Evolutionary conservation across 1,284 basidiomycete genomes (phyloP).

Genomic region (Volvariella volvacea): DNA sequence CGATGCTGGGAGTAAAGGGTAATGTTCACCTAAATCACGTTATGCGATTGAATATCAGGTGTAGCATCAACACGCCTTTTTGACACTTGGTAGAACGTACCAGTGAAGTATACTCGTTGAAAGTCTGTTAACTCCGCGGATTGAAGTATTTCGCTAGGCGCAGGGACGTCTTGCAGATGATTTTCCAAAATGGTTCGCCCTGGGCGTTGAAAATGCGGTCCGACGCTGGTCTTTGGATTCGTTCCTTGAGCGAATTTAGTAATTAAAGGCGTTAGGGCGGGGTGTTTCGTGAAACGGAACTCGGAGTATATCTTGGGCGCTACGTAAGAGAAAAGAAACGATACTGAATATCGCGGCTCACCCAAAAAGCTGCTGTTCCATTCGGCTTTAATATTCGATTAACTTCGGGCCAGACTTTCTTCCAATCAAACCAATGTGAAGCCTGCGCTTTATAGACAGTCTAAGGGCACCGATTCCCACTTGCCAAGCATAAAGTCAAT

Average conservation of each 20-base stretch:
- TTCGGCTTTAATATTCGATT: slow-evolving; percentile 56
- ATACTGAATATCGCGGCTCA: slow-evolving; percentile 18
- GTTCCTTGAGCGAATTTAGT: slow-evolving; percentile 52
- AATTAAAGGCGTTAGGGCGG: slow-evolving; percentile 53
- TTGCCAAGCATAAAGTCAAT: slow-evolving; percentile 10
- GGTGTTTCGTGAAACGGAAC: slow-evolving; percentile 59
- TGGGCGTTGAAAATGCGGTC: slow-evolving; percentile 76
- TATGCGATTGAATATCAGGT: background rate
- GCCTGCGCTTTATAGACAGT: slow-evolving; percentile 55
- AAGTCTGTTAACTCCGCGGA: slow-evolving; percentile 20
- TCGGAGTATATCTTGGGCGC: slow-evolving; percentile 69
- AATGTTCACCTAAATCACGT: background rate
- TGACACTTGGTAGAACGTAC: slow-evolving; percentile 21
- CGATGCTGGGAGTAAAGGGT: slow-evolving; percentile 27
- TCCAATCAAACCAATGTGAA: slow-evolving; percentile 84
- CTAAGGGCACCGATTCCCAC: background rate
- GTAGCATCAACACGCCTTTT: background rate
- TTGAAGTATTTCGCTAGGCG: slow-evolving; percentile 27
- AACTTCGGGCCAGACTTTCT: slow-evolving; percentile 64
- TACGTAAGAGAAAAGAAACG: background rate
- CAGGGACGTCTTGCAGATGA: slow-evolving; percentile 63
- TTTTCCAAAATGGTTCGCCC: slow-evolving; percentile 72
- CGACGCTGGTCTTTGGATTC: slow-evolving; percentile 49
- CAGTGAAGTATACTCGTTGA: slow-evolving; percentile 50
- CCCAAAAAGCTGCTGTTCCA: slow-evolving; percentile 77